phyloP scores from a whole-genome alignment of 2,329 filamentous ascomycete species.

The Monosporascus sp. region DNA sequence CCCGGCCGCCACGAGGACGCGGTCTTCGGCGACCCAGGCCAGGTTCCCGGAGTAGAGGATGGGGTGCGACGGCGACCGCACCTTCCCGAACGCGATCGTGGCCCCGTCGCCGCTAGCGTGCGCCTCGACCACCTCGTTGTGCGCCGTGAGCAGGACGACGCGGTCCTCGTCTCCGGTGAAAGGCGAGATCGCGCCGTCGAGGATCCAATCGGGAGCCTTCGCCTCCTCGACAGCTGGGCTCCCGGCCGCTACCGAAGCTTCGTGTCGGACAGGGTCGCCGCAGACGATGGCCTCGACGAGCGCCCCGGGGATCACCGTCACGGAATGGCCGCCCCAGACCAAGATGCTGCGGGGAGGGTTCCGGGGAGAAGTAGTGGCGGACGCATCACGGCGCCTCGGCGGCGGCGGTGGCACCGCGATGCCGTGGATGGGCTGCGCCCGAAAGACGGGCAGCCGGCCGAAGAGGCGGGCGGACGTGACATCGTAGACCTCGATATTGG shows the following conservation, averaged over 20 bases:
- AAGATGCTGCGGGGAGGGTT: constrained; percentile 33
- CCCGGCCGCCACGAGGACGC: constrained; percentile 74
- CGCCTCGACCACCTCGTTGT: constrained; percentile 61
- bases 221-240: constrained; percentile 28
- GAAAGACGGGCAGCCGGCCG: constrained; percentile 50
- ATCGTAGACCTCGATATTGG: constrained; percentile 50
- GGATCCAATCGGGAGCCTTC: constrained; percentile 67
- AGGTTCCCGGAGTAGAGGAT: constrained; percentile 84
- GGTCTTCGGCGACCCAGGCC: constrained; percentile 50
- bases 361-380: background rate
- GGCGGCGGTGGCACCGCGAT: constrained; percentile 41
- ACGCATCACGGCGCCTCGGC: background rate
- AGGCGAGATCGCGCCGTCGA: constrained; percentile 57
- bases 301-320: constrained; percentile 38
- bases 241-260: constrained; percentile 8
- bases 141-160: constrained; percentile 70
- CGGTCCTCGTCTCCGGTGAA: constrained; percentile 22
- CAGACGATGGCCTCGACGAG: constrained; percentile 28
- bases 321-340: constrained; percentile 64
- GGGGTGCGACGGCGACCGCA: constrained; percentile 65
- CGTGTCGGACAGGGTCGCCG: constrained; percentile 10
- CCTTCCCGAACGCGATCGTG: constrained; percentile 37
- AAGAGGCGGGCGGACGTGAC: constrained; percentile 29
- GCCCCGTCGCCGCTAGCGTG: constrained; percentile 9
- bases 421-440: constrained; percentile 68